Evolutionary conservation across 1,139 yeast genomes (phyloP).

Genomic region (Pichia sp.): DNA sequence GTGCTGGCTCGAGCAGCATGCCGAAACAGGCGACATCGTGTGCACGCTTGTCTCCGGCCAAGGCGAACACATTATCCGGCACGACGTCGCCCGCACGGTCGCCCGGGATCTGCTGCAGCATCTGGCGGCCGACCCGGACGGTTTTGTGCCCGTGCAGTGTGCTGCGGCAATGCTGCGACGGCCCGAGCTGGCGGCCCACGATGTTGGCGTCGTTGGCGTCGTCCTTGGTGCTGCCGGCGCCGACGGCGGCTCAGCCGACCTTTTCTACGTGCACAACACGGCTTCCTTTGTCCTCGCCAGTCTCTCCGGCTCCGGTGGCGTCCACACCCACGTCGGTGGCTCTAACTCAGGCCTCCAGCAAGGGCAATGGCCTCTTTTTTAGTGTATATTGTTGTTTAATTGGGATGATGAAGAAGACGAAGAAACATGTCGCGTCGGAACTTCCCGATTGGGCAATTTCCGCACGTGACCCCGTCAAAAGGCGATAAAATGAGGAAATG

Average conservation of each 20-base stretch:
- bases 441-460: not conserved
- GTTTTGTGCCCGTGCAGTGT: not conserved
- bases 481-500: not conserved
- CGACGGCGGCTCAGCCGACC: not conserved
- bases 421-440: not conserved
- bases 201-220: not conserved
- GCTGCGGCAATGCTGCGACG: constrained; percentile 9
- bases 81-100: constrained; percentile 37
- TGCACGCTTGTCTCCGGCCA: constrained; percentile 51
- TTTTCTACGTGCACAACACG: constrained; percentile 2
- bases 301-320: not conserved
- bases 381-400: not conserved
- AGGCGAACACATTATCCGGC: constrained; percentile 49
- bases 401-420: not conserved
- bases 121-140: not conserved
- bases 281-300: constrained; percentile 3
- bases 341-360: not conserved
- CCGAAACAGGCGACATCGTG: constrained; percentile 23
- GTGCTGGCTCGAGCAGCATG: constrained; percentile 28
- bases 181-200: not conserved
- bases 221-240: not conserved
- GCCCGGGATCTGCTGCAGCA: not conserved
- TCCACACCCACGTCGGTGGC: not conserved
- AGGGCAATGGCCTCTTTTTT: not conserved
- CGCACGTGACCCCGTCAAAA: not conserved